Conservation (phyloP, 441 rosid species). For the Corymbia citriodora region DNA sequence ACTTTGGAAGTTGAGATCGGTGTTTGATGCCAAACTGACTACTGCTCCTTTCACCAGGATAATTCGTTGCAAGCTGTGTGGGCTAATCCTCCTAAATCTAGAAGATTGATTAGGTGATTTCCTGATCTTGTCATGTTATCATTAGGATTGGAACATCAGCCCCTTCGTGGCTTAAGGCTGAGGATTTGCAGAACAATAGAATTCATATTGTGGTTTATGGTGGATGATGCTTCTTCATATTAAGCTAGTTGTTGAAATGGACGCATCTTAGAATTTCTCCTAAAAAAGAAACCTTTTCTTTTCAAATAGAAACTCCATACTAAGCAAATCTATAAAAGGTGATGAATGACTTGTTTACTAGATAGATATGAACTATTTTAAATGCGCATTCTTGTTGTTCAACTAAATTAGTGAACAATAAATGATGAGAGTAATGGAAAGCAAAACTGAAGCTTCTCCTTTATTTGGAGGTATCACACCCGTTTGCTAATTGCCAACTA, state of each 20-base stretch:
- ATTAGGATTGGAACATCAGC: background rate
- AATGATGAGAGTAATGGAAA: background rate
- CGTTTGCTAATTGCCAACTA: background rate
- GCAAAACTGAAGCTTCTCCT: background rate
- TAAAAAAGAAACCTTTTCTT: background rate
- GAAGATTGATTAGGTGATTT: slow-evolving; percentile 53
- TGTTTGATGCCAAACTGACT: background rate
- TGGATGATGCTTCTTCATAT: background rate
- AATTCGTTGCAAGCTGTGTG: slow-evolving; percentile 86
- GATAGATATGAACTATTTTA: background rate
- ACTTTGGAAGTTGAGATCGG: background rate
- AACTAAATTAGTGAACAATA: background rate
- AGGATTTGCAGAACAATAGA: background rate
- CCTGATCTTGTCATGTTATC: background rate
- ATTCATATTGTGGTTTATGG: background rate
- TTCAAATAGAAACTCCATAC: background rate
- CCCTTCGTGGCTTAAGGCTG: background rate
- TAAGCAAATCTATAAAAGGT: background rate
- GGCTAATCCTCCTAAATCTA: slow-evolving; percentile 22
- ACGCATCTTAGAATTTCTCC: background rate
- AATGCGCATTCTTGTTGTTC: background rate
- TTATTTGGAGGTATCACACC: background rate
- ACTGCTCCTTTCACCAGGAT: slow-evolving; percentile 34
- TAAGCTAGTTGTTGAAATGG: background rate
- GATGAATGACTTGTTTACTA: background rate